Evolutionary conservation across 495 filamentous ascomycete species (phyloP).

Genomic region (Lasiosphaeria miniovina): DNA sequence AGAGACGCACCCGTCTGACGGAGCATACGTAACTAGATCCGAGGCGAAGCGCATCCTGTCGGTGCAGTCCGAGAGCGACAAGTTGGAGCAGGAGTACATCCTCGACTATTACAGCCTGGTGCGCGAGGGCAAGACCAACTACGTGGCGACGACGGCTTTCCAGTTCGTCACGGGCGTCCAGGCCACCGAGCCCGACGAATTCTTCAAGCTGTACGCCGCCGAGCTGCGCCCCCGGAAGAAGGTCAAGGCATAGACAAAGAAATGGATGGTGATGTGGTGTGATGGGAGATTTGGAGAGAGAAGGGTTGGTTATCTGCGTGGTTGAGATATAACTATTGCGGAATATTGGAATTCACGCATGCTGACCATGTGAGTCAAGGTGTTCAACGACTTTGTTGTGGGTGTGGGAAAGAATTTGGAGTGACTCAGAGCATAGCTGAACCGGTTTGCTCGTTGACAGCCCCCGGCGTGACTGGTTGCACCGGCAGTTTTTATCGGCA

Average conservation of each 20-base stretch:
- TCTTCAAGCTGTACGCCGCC: slow-evolving; percentile 49
- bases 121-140: slow-evolving; percentile 58
- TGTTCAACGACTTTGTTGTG: too few relatives aligned
- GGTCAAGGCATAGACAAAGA: slow-evolving; percentile 20
- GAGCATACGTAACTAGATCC: slow-evolving; percentile 19
- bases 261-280: not conserved
- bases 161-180: slow-evolving; percentile 52
- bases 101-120: slow-evolving; percentile 59
- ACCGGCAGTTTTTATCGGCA: too few relatives aligned
- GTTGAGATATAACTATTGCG: too few relatives aligned
- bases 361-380: too few relatives aligned
- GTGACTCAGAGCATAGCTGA: too few relatives aligned
- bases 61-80: slow-evolving; percentile 41
- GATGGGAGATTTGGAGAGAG: too few relatives aligned
- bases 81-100: slow-evolving; percentile 50
- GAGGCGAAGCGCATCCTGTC: slow-evolving; percentile 49
- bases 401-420: too few relatives aligned
- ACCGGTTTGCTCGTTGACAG: too few relatives aligned
- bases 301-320: too few relatives aligned
- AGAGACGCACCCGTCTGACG: slow-evolving; percentile 5
- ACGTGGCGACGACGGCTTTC: slow-evolving; percentile 55
- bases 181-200: slow-evolving; percentile 49
- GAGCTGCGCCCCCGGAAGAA: slow-evolving; percentile 48
- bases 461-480: too few relatives aligned
- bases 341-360: too few relatives aligned